Evolutionary conservation across 1,139 yeast genomes (phyloP).

Genomic region (Tardiomyces blankii): DNA sequence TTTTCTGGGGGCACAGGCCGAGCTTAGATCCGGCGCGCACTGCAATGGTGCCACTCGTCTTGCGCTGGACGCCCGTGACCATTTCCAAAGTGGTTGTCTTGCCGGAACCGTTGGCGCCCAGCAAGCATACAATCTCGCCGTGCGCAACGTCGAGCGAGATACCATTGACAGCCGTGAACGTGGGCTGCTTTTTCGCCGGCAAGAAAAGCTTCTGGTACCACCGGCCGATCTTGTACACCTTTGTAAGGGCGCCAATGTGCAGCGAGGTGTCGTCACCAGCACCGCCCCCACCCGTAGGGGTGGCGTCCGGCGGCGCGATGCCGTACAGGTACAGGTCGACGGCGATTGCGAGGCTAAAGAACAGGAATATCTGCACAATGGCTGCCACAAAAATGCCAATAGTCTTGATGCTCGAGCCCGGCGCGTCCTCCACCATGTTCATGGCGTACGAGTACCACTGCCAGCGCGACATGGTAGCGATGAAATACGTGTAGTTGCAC

Average conservation of each 20-base stretch:
- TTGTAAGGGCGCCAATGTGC: slow-evolving; percentile 12
- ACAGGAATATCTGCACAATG: slow-evolving; percentile 20
- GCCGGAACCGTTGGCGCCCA: slow-evolving; percentile 32
- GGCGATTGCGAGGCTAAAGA: slow-evolving; percentile 15
- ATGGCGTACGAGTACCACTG: slow-evolving; percentile 14
- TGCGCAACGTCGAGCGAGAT: slow-evolving; percentile 16
- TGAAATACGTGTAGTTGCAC: slow-evolving; percentile 23
- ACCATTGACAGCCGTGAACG: slow-evolving; percentile 23
- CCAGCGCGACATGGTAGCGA: slow-evolving; percentile 21
- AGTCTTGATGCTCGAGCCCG: slow-evolving; percentile 17
- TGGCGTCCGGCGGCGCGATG: slow-evolving; percentile 8
- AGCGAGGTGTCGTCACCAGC: background rate
- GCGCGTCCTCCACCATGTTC: slow-evolving; percentile 19
- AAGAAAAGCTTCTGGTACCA: background rate
- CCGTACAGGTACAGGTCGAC: slow-evolving; percentile 20
- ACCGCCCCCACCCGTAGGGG: too few species aligned
- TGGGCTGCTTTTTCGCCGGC: slow-evolving; percentile 5
- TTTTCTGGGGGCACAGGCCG: slow-evolving; percentile 30
- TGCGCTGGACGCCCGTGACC: slow-evolving; percentile 25
- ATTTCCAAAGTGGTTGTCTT: slow-evolving; percentile 29
- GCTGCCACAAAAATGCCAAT: slow-evolving; percentile 23
- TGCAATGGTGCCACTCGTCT: slow-evolving; percentile 18
- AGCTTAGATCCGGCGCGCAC: slow-evolving; percentile 19
- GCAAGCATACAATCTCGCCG: slow-evolving; percentile 26
- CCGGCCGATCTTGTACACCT: slow-evolving; percentile 14